Conservation (phyloP, 768 basidiomycete species). For the Kwoniella sp. region DNA sequence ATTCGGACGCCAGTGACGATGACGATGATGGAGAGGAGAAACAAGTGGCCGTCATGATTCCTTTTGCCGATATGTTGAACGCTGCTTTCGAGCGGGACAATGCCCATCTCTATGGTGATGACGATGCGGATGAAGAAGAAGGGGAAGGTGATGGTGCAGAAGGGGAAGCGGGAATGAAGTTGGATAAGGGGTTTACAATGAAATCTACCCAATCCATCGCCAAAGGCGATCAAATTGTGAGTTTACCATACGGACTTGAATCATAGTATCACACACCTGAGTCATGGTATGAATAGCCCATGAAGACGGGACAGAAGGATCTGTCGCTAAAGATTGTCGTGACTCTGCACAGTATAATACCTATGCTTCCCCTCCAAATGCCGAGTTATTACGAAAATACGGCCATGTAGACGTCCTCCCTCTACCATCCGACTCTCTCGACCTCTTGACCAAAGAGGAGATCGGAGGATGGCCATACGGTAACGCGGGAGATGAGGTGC, state of each 20-base stretch:
- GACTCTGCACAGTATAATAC: conserved; percentile 77
- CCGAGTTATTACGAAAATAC: conserved; percentile 88
- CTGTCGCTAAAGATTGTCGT: background rate
- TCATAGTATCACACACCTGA: no score
- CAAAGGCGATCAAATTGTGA: conserved; percentile 82
- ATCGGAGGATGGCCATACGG: conserved; percentile 43
- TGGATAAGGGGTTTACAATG: conserved; percentile 56
- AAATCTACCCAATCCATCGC: conserved; percentile 66
- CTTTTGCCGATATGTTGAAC: conserved; percentile 94
- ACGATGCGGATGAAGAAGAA: conserved; percentile 44
- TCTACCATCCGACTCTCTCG: conserved; percentile 19
- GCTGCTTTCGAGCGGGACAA: conserved; percentile 83
- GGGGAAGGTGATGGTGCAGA: background rate
- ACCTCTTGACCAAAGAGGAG: conserved; percentile 25
- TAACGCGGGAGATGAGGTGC: conserved; percentile 54
- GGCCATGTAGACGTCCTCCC: conserved; percentile 83
- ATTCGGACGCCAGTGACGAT: conserved; percentile 59
- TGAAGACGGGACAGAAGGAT: no score
- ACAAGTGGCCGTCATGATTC: conserved; percentile 82
- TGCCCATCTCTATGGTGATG: conserved; percentile 81
- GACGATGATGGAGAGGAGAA: conserved; percentile 61
- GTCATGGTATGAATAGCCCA: no score
- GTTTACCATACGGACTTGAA: no score
- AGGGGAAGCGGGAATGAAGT: background rate
- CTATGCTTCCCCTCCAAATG: conserved; percentile 88